Percentiles rank a stretch among this genome's conserved stretches.
These are phyloP conservation scores for Discostella stelligeroides DNA, from an alignment of 108 stramenopile genomes.

Conservation along the genomic window DNA sequence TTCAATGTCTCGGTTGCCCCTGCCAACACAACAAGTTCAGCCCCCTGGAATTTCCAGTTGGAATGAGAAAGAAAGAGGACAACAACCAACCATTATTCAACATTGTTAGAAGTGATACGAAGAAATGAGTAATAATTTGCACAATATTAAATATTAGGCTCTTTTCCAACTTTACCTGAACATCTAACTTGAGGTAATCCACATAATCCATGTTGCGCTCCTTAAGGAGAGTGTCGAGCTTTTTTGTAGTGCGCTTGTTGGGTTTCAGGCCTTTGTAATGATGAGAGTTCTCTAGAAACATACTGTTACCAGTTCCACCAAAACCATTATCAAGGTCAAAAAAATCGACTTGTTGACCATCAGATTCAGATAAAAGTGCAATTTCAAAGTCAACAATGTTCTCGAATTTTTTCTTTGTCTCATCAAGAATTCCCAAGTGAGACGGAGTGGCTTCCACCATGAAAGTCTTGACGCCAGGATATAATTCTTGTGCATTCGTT, in stretches of 20 bases:
- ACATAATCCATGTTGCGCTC: slow-evolving; percentile 14
- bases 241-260: slow-evolving; percentile 22
- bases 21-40: slow-evolving; percentile 29
- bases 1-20: slow-evolving; percentile 29
- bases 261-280: slow-evolving; percentile 12
- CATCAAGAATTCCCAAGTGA: slow-evolving; percentile 11
- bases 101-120: no score
- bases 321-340: background rate
- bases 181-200: slow-evolving; percentile 45
- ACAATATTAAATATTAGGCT: no score
- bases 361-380: slow-evolving; percentile 15
- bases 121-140: no score
- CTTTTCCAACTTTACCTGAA: slow-evolving; percentile 11
- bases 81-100: background rate
- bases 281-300: slow-evolving; percentile 33
- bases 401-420: slow-evolving; percentile 1
- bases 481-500: slow-evolving; percentile 8
- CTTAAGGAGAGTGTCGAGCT: slow-evolving; percentile 31
- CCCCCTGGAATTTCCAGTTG: no score
- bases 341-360: slow-evolving; percentile 21
- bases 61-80: no score
- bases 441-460: slow-evolving; percentile 23
- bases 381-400: slow-evolving; percentile 14
- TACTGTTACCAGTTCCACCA: slow-evolving; percentile 34
- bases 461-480: slow-evolving; percentile 21